Conservation (phyloP, 768 basidiomycete genomes). For the Lactarius hengduanensis region DNA sequence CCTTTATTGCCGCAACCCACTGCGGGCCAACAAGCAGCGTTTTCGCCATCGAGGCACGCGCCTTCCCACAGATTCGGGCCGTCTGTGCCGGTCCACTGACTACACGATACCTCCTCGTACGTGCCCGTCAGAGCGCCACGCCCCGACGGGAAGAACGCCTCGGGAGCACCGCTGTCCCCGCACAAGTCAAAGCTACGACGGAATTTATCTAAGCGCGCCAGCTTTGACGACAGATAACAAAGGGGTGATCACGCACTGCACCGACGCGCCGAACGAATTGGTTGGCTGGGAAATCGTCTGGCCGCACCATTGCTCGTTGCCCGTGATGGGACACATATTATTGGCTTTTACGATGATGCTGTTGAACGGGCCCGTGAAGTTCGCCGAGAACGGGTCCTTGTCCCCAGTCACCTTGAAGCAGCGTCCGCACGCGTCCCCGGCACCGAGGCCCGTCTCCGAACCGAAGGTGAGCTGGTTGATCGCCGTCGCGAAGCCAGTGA, state of each 20-base stretch:
- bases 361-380: conserved; percentile 51
- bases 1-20: conserved; percentile 56
- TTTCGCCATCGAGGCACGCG: conserved; percentile 51
- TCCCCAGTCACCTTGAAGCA: conserved; percentile 55
- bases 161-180: conserved; percentile 22
- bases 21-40: conserved; percentile 50
- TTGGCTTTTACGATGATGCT: conserved; percentile 53
- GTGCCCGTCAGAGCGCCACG: conserved; percentile 54
- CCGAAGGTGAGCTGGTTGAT: conserved; percentile 61
- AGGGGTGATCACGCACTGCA: conserved; percentile 44
- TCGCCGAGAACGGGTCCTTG: conserved; percentile 51
- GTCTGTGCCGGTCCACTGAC: conserved; percentile 55
- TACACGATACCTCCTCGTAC: conserved; percentile 56
- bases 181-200: background rate
- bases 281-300: conserved; percentile 43
- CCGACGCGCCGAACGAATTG: conserved; percentile 45
- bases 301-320: conserved; percentile 55
- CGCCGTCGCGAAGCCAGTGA: conserved; percentile 52
- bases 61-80: conserved; percentile 46
- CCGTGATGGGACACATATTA: conserved; percentile 45
- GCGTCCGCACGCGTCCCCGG: conserved; percentile 61
- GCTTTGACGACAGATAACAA: background rate
- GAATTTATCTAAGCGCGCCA: background rate
- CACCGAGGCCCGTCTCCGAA: conserved; percentile 46
- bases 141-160: conserved; percentile 53